These are phyloP conservation scores for Pseudogymnoascus sp. DNA, from an alignment of 2,329 filamentous ascomycete genomes.

Conservation along the genomic window DNA sequence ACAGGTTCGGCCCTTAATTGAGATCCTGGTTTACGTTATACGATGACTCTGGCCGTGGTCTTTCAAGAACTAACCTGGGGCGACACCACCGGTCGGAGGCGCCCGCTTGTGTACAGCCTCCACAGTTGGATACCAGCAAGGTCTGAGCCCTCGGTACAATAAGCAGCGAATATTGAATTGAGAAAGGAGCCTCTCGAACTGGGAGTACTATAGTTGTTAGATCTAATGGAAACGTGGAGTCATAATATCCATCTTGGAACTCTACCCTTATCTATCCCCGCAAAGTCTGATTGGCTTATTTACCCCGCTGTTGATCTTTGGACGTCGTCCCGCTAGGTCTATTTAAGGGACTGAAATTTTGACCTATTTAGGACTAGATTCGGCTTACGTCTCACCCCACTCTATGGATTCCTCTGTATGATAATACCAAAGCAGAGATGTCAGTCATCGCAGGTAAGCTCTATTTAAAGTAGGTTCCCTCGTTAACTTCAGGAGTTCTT, in stretches of 20 bases:
- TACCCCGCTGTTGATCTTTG: neutral
- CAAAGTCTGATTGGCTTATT: neutral
- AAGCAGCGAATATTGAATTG: neutral
- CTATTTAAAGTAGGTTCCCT: neutral
- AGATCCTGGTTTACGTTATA: neutral
- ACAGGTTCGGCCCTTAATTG: neutral
- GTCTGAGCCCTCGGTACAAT: neutral
- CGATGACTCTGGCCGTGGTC: neutral
- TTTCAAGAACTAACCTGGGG: neutral
- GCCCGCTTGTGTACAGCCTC: neutral
- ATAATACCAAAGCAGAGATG: neutral
- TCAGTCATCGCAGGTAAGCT: neutral
- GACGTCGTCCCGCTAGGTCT: neutral
- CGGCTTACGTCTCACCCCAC: neutral
- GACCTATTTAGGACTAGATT: neutral
- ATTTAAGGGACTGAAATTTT: neutral
- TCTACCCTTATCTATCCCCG: neutral
- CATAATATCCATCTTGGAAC: neutral
- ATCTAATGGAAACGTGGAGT: neutral
- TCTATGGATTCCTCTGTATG: neutral
- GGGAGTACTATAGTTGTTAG: neutral
- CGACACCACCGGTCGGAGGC: neutral
- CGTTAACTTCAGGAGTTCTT: neutral
- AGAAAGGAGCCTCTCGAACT: neutral
- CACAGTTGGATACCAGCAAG: neutral